Percentiles rank a stretch among this genome's conserved stretches.
Conservation (phyloP, 345 rosid genomes). For the Brassica juncea region DNA sequence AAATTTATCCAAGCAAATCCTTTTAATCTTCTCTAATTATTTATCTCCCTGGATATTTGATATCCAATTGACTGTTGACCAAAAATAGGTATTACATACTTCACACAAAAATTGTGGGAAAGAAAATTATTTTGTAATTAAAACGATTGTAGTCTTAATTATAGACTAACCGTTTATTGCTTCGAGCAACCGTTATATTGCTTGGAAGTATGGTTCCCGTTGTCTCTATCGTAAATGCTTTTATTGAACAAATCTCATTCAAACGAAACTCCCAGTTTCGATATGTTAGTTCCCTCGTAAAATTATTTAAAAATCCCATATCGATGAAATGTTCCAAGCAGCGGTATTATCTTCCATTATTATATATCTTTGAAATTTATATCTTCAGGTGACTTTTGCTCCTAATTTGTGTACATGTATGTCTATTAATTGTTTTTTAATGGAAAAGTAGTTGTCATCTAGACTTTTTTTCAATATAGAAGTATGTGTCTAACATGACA, state of each 20-base stretch:
- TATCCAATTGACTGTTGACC: neutral
- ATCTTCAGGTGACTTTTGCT: slow-evolving; percentile 33
- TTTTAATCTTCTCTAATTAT: neutral
- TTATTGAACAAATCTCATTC: neutral
- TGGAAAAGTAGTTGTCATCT: neutral
- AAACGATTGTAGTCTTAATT: neutral
- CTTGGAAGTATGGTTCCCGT: slow-evolving; percentile 31
- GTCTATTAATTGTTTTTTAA: neutral
- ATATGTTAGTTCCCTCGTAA: neutral
- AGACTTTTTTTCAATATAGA: slow-evolving; percentile 5
- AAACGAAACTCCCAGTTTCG: neutral
- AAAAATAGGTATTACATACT: neutral
- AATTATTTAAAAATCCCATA: neutral
- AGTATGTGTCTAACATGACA: slow-evolving; percentile 28
- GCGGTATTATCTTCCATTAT: neutral
- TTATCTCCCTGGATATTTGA: neutral
- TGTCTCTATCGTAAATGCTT: neutral
- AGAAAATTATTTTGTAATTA: neutral
- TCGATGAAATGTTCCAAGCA: slow-evolving; percentile 7
- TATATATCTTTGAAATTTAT: neutral
- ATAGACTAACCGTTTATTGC: slow-evolving; percentile 8
- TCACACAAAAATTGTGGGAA: neutral
- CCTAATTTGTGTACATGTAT: slow-evolving; percentile 4
- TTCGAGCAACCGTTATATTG: slow-evolving; percentile 20
- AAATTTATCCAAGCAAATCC: no score